Evolutionary conservation across 2,329 filamentous ascomycete species (phyloP).

Genomic region (Arthroderma sp.): DNA sequence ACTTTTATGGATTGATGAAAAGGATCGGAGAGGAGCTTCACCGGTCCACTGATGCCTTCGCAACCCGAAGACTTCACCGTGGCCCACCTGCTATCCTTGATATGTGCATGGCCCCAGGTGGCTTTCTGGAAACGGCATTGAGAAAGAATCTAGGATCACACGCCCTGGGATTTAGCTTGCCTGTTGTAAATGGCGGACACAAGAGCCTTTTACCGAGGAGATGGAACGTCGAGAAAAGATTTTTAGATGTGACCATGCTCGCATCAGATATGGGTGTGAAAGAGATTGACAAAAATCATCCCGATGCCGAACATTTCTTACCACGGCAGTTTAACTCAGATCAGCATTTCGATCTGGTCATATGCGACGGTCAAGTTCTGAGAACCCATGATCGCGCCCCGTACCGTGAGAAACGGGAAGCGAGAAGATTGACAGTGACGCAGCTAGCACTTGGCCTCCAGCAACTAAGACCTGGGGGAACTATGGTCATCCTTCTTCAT

Average conservation of each 20-base stretch:
- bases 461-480: constrained; percentile 31
- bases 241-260: constrained; percentile 41
- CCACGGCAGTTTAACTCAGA: constrained; percentile 14
- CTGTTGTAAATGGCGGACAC: constrained; percentile 29
- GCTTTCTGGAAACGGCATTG: constrained; percentile 32
- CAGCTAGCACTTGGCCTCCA: constrained; percentile 37
- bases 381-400: constrained; percentile 23
- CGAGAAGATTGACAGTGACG: constrained; percentile 21
- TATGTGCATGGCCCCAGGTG: constrained; percentile 44
- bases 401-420: constrained; percentile 24
- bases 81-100: constrained; percentile 30
- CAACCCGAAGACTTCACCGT: no score
- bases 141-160: constrained; percentile 23
- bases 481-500: constrained; percentile 40
- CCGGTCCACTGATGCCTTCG: no score
- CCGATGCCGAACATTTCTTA: constrained; percentile 10
- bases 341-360: constrained; percentile 23
- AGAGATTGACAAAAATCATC: constrained; percentile 9
- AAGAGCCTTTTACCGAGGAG: constrained; percentile 17
- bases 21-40: no score
- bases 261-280: constrained; percentile 1
- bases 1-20: no score
- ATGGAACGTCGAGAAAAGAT: constrained; percentile 9
- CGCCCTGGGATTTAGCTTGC: constrained; percentile 31
- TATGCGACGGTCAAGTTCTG: constrained; percentile 39